A percentile compares a stretch with the other conserved stretches of the same genome.
These are phyloP conservation scores for Xylaria palmicola DNA, from an alignment of 495 filamentous ascomycete genomes.

Conservation along the genomic window DNA sequence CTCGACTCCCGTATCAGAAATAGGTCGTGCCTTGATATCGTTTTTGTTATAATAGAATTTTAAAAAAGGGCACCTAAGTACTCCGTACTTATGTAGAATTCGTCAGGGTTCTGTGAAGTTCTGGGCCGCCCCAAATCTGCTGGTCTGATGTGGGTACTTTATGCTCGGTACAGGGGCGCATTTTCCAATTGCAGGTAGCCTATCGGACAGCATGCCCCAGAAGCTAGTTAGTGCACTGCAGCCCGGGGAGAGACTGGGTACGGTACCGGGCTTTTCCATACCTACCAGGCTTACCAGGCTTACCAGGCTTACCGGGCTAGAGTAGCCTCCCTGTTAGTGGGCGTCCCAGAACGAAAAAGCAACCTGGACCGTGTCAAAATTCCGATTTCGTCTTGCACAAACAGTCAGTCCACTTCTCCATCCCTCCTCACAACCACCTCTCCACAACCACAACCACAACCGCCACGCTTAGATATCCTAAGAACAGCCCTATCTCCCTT, in stretches of 20 bases:
- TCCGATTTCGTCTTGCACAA: conserved; percentile 15
- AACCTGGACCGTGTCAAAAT: conserved; percentile 1
- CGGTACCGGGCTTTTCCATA: too few relatives aligned
- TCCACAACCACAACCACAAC: background rate
- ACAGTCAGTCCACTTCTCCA: background rate
- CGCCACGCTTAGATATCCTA: background rate
- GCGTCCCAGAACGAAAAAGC: background rate
- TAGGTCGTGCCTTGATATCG: too few relatives aligned
- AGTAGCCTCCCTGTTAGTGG: background rate
- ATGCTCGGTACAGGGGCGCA: too few relatives aligned
- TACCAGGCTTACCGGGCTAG: background rate
- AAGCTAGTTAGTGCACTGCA: background rate
- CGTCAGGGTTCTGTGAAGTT: conserved; percentile 5
- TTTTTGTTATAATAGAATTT: too few relatives aligned
- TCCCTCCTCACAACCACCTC: too few relatives aligned
- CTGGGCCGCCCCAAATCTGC: background rate
- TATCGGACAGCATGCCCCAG: background rate
- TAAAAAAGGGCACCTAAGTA: too few relatives aligned
- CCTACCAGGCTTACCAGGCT: too few relatives aligned
- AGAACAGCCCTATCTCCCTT: background rate
- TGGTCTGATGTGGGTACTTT: background rate
- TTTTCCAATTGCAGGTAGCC: too few relatives aligned
- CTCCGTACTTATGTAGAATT: conserved; percentile 10
- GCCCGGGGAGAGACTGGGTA: too few relatives aligned
- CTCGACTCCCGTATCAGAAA: too few relatives aligned